These are phyloP conservation scores for Isabelozyma gotoi DNA, from an alignment of 805 yeast genomes.

Conservation along the genomic window DNA sequence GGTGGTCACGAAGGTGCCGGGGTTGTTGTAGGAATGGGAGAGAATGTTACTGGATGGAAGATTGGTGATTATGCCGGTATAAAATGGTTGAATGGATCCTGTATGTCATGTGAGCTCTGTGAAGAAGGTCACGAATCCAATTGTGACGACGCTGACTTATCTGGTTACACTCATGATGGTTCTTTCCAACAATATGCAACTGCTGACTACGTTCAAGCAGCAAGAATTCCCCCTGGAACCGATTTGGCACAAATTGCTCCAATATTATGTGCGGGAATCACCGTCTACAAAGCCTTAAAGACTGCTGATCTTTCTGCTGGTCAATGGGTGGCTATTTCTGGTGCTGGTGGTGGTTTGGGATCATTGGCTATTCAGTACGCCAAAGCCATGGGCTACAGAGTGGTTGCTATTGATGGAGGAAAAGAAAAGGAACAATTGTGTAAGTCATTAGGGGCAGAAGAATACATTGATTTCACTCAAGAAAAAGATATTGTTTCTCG, in stretches of 20 bases:
- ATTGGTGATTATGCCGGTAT: constrained; percentile 82
- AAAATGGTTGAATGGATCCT: constrained; percentile 81
- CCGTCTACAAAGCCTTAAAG: constrained; percentile 88
- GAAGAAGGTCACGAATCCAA: constrained; percentile 64
- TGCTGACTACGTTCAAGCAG: constrained; percentile 86
- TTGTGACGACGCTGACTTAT: constrained; percentile 60
- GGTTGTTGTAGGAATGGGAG: constrained; percentile 75
- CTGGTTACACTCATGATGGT: constrained; percentile 90
- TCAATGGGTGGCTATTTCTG: constrained; percentile 74
- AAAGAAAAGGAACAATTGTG: constrained; percentile 56
- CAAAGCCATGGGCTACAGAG: constrained; percentile 73
- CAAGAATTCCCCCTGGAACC: constrained; percentile 68
- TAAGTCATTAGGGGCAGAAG: constrained; percentile 65
- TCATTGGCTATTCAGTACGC: constrained; percentile 75
- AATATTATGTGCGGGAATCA: constrained; percentile 87
- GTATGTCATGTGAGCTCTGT: constrained; percentile 77
- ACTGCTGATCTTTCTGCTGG: constrained; percentile 70
- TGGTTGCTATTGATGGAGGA: constrained; percentile 71
- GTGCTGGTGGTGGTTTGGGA: constrained; percentile 83
- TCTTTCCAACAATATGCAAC: constrained; percentile 90
- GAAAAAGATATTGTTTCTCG: constrained; percentile 55
- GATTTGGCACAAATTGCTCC: constrained; percentile 80
- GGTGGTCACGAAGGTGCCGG: constrained; percentile 95
- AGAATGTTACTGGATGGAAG: constrained; percentile 65
- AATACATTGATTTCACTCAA: constrained; percentile 57